Evolutionary conservation across 2,329 filamentous ascomycete genomes (phyloP), one percentile per base, ranked within the genome.

Genomic region (Dactylellina cionopaga): DNA sequence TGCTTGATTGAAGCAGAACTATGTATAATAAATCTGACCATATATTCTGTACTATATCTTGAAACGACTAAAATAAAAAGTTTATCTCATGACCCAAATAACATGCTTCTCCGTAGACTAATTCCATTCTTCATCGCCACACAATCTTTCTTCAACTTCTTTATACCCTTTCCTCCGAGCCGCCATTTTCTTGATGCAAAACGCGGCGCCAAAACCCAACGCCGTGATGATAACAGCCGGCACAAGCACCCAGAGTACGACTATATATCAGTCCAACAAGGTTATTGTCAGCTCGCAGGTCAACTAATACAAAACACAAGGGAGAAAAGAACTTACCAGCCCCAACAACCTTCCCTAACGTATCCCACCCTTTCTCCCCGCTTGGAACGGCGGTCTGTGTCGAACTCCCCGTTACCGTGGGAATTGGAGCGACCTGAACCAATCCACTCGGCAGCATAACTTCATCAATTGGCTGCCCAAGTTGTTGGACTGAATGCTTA

Each of bases 41-140:
- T n/a, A n/a, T n/a, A 35, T 19, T 13, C 19, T 60, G 43, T 60
- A 49, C 31, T 13, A 49, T 60, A 60, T 49, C 15, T 11, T 19
- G 13, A 13, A 27, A 33, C 17, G 2, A 60, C n/a, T 35, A 41
- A 55, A 41, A 54, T 6, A 15, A 54, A 27, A 11, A 25, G 29
- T 55, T 15, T 25, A 39, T 10, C 11, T 27, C 49, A 41, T 22
- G 13, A 31, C 11, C 25, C 9, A 2, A 17, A 1, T 37, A 24
- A 15, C 15, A n/a, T 11, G 3, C n/a, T 22, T 35, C 47, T 13
- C 31, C 17, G 3, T 6, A 19, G 17, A 17, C 13, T 51, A 71
- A 41, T 46, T 64, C 66, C 66, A 71, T 19, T 71, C 66, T 24
- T 59, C 66, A 25, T 71, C 58, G 22, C 51, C 27, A 17, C 44